Conservation (phyloP, 2,329 filamentous ascomycete species). For the Dactylella cylindrospora region DNA sequence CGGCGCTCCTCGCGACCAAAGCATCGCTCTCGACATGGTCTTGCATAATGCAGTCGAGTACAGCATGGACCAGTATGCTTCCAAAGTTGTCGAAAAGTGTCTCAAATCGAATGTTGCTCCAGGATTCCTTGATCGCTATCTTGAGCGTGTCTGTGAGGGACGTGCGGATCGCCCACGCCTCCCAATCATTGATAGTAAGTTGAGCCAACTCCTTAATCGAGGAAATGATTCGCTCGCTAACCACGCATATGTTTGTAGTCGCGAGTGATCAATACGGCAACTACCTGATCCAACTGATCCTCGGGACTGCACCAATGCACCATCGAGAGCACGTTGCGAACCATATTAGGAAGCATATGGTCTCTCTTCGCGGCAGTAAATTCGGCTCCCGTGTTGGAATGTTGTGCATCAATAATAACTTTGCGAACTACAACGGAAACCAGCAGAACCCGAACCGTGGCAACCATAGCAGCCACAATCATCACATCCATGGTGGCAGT, state of each 20-base stretch:
- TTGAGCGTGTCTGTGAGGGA: slow-evolving; percentile 90
- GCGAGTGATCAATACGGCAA: slow-evolving; percentile 98
- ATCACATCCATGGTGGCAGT: slow-evolving; percentile 8
- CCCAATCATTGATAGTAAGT: slow-evolving; percentile 84
- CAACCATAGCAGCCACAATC: slow-evolving; percentile 16
- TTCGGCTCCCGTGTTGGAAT: slow-evolving; percentile 98
- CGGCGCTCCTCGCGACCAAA: slow-evolving; percentile 84
- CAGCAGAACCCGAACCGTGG: slow-evolving; percentile 6
- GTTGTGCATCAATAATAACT: slow-evolving; percentile 78
- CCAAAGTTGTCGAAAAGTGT: slow-evolving; percentile 98
- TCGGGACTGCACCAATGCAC: slow-evolving; percentile 81
- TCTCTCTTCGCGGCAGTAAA: slow-evolving; percentile 95
- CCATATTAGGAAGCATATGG: slow-evolving; percentile 99
- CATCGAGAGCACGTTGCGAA: slow-evolving; percentile 90
- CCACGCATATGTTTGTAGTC: slow-evolving; percentile 53
- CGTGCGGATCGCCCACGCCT: slow-evolving; percentile 89
- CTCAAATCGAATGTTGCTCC: slow-evolving; percentile 76
- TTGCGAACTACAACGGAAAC: slow-evolving; percentile 18
- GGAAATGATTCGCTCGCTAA: slow-evolving; percentile 9
- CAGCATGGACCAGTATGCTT: slow-evolving; percentile 98
- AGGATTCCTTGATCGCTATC: slow-evolving; percentile 88
- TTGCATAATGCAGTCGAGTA: slow-evolving; percentile 91
- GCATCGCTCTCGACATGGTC: slow-evolving; percentile 91
- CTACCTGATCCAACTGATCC: slow-evolving; percentile 95
- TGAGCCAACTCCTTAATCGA: slow-evolving; percentile 20